Evolutionary conservation across 2,329 filamentous ascomycete species (phyloP).

Genomic region (Fonsecaea nubica): DNA sequence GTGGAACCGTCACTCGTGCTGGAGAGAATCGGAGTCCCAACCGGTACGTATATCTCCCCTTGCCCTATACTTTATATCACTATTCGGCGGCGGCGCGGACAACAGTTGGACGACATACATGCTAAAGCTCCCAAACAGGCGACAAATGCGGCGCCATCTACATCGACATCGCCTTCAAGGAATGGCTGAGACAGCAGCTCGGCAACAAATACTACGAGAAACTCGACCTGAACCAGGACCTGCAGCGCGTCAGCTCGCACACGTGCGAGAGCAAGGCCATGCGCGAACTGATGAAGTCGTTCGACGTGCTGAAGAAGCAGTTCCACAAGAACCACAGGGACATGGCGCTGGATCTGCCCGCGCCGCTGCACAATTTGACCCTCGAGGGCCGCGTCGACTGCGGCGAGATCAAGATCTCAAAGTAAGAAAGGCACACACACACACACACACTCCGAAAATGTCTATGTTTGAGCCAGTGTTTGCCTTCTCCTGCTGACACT

Average conservation of each 20-base stretch:
- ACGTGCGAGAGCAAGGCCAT: background rate
- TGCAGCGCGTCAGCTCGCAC: background rate
- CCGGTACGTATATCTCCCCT: background rate
- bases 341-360: background rate
- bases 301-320: background rate
- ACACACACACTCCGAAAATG: too few relatives aligned
- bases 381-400: background rate
- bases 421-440: background rate
- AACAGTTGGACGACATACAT: too few relatives aligned
- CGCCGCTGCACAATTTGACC: background rate
- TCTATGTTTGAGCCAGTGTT: too few relatives aligned
- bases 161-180: background rate
- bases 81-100: too few relatives aligned
- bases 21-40: background rate
- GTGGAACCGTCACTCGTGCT: background rate
- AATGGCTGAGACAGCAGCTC: background rate
- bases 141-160: background rate
- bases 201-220: constrained; percentile 1
- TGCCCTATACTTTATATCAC: too few relatives aligned
- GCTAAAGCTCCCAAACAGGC: background rate
- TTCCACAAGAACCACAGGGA: background rate
- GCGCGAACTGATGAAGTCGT: background rate
- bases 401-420: background rate
- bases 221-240: background rate
- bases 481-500: background rate